Evolutionary conservation across 352 stramenopile genomes (phyloP).

Genomic region (Nothophytophthora sp.): DNA sequence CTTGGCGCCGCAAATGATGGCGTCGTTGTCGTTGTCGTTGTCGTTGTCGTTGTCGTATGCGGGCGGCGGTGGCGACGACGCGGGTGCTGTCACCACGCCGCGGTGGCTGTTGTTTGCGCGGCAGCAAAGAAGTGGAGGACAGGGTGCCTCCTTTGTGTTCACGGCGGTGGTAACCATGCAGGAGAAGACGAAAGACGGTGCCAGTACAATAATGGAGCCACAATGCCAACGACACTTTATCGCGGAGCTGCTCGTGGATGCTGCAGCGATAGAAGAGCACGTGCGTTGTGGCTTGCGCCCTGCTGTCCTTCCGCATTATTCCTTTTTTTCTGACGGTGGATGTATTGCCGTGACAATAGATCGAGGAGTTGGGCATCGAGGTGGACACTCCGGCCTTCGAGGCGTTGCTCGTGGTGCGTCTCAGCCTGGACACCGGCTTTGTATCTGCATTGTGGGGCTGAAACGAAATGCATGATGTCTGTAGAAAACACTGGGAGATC

Average conservation of each 20-base stretch:
- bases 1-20: too few species aligned
- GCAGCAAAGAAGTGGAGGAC: conserved; percentile 2
- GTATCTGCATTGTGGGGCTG: too few species aligned
- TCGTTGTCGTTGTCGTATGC: conserved; percentile 23
- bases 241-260: conserved; percentile 39
- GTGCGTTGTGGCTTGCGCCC: conserved; percentile 11
- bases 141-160: conserved; percentile 24
- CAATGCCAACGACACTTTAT: conserved; percentile 12
- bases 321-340: neutral
- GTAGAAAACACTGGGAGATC: conserved; percentile 45
- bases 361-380: conserved; percentile 61
- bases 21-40: too few species aligned
- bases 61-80: conserved; percentile 8
- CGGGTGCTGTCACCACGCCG: neutral
- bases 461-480: neutral
- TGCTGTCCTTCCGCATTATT: neutral
- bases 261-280: conserved; percentile 30
- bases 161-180: conserved; percentile 26
- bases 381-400: conserved; percentile 34
- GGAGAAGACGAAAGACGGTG: neutral
- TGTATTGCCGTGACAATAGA: conserved; percentile 23
- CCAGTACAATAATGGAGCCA: neutral
- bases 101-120: conserved; percentile 52
- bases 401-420: conserved; percentile 34
- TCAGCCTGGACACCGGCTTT: too few species aligned